These are phyloP conservation scores for Cyberlindnera misumaiensis DNA, from an alignment of 805 yeast genomes.

Conservation along the genomic window DNA sequence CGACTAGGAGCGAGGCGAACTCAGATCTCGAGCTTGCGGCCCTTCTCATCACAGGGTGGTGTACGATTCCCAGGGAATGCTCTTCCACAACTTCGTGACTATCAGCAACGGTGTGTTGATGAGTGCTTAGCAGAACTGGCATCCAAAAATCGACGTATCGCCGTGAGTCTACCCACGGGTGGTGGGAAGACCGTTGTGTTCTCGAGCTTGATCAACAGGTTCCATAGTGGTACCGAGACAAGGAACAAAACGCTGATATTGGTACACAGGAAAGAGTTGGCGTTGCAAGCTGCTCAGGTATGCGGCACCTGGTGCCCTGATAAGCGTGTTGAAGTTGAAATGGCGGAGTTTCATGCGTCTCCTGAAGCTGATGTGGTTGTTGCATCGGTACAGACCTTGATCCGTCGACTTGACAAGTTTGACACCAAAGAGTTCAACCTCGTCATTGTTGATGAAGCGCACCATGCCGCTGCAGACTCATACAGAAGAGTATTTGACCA, in stretches of 20 bases:
- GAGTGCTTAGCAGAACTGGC: conserved; percentile 43
- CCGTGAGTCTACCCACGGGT: conserved; percentile 87
- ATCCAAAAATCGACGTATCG: conserved; percentile 49
- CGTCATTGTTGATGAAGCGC: conserved; percentile 86
- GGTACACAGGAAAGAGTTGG: conserved; percentile 78
- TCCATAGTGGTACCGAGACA: conserved; percentile 20
- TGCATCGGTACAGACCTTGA: conserved; percentile 69
- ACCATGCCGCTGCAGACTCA: conserved; percentile 74
- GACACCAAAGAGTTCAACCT: conserved; percentile 58
- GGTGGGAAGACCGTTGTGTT: conserved; percentile 90
- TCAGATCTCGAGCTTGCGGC: no score
- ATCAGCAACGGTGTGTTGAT: conserved; percentile 67
- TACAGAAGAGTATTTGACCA: conserved; percentile 53
- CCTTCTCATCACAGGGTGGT: no score
- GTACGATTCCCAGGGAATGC: no score
- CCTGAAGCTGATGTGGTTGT: conserved; percentile 54
- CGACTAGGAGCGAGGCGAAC: no score
- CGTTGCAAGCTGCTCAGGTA: conserved; percentile 56
- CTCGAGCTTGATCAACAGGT: conserved; percentile 44
- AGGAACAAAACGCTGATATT: conserved; percentile 46
- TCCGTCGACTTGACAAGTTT: conserved; percentile 45
- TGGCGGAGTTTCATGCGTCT: conserved; percentile 46
- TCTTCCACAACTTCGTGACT: conserved; percentile 31
- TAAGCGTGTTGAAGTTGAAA: conserved; percentile 55
- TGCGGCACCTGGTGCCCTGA: conserved; percentile 43